These are phyloP conservation scores for Cryptococcus sp. DNA, from an alignment of 1,284 basidiomycete species.

Conservation along the genomic window DNA sequence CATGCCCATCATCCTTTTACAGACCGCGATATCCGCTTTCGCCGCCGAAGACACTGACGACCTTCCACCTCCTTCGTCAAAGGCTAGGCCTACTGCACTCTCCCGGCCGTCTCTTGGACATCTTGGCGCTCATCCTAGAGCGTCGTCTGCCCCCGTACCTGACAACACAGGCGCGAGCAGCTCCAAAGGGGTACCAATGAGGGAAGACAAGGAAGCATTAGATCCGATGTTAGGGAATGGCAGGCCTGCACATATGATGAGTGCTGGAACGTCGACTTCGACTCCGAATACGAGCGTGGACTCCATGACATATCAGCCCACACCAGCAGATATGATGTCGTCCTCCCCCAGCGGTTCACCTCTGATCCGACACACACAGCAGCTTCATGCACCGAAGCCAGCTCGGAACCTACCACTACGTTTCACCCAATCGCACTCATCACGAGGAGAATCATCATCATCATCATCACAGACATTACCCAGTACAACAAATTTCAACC, in stretches of 20 bases:
- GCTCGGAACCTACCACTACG: slow-evolving; percentile 10
- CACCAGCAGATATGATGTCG: slow-evolving; percentile 11
- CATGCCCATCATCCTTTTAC: neutral
- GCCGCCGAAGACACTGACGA: slow-evolving; percentile 45
- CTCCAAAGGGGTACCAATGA: neutral
- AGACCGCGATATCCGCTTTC: slow-evolving; percentile 48
- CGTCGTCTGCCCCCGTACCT: slow-evolving; percentile 27
- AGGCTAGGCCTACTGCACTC: neutral
- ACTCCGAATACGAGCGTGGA: slow-evolving; percentile 13
- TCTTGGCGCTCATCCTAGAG: slow-evolving; percentile 12
- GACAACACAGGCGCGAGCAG: neutral
- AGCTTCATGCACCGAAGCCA: slow-evolving; percentile 10
- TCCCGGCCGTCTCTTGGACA: slow-evolving; percentile 8
- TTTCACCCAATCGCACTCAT: slow-evolving; percentile 3
- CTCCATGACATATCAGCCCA: slow-evolving; percentile 14
- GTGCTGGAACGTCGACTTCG: neutral
- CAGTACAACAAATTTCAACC: slow-evolving; percentile 20
- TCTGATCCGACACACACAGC: slow-evolving; percentile 1
- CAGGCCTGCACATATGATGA: neutral
- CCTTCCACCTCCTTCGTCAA: slow-evolving; percentile 8
- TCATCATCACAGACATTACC: slow-evolving; percentile 9
- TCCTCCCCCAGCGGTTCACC: slow-evolving; percentile 21
- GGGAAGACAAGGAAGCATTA: neutral
- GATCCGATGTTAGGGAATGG: neutral
- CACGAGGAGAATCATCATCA: slow-evolving; percentile 5